Conservation (phyloP, 2,329 filamentous ascomycete genomes). For the Kalaharituber pfeilii region DNA sequence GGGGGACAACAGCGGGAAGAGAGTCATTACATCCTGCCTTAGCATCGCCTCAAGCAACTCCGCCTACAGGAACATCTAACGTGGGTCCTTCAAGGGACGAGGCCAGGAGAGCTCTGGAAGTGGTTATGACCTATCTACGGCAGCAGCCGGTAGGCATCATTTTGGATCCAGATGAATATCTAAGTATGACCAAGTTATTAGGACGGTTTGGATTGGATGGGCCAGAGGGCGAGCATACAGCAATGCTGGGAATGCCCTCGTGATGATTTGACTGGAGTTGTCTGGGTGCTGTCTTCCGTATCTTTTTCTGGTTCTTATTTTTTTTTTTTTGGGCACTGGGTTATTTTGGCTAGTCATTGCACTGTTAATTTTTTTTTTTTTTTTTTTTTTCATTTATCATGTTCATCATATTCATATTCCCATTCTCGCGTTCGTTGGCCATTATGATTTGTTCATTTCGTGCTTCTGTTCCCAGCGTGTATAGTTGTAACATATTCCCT, state of each 20-base stretch:
- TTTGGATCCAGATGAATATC: conserved; percentile 12
- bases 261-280: too few relatives aligned
- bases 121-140: conserved; percentile 66
- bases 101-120: conserved; percentile 61
- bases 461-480: background rate
- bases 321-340: too few relatives aligned
- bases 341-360: background rate
- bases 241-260: background rate
- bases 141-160: conserved; percentile 46
- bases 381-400: background rate
- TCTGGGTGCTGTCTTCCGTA: background rate
- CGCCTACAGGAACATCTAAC: conserved; percentile 36
- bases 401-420: background rate
- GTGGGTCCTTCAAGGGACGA: conserved; percentile 57
- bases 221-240: background rate
- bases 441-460: background rate
- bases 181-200: conserved; percentile 15
- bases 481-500: background rate
- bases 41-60: conserved; percentile 32
- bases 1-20: conserved; percentile 26
- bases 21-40: conserved; percentile 24
- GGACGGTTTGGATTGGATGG: conserved; percentile 15
- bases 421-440: too few relatives aligned
- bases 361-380: background rate
- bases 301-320: too few relatives aligned